A percentile compares a stretch with the other conserved stretches of the same genome.
phyloP scores from a whole-genome alignment of 345 rosid genomes.

The Brassica cretica region DNA sequence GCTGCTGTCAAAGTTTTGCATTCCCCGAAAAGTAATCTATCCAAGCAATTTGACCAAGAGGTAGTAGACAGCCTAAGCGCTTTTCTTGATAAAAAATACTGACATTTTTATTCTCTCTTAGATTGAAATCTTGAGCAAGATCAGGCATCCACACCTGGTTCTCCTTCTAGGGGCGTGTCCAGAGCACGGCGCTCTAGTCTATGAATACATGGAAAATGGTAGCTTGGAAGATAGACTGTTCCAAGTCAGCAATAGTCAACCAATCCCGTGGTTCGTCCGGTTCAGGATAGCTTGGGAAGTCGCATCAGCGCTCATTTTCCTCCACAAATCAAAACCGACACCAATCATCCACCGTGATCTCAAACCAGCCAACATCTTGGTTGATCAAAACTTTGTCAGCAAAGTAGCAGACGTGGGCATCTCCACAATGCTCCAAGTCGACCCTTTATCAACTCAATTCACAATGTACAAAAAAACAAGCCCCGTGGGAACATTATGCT shows the following conservation, averaged over 20 bases:
- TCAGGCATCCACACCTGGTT: slow-evolving; percentile 84
- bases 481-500: slow-evolving; percentile 79
- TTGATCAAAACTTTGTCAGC: slow-evolving; percentile 75
- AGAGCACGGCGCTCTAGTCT: slow-evolving; percentile 68
- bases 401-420: slow-evolving; percentile 95
- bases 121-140: slow-evolving; percentile 81
- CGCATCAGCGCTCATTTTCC: slow-evolving; percentile 77
- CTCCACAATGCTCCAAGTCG: slow-evolving; percentile 55
- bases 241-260: slow-evolving; percentile 44
- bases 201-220: slow-evolving; percentile 88
- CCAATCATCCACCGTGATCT: slow-evolving; percentile 86
- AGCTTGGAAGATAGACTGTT: slow-evolving; percentile 73
- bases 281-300: slow-evolving; percentile 86
- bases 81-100: background rate
- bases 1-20: slow-evolving; percentile 45
- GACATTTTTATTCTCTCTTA: slow-evolving; percentile 35
- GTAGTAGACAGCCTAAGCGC: slow-evolving; percentile 2
- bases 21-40: slow-evolving; percentile 31
- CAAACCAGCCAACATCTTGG: slow-evolving; percentile 86
- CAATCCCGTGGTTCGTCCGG: slow-evolving; percentile 83
- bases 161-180: slow-evolving; percentile 91
- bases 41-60: slow-evolving; percentile 44
- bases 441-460: slow-evolving; percentile 34
- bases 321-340: slow-evolving; percentile 73
- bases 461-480: slow-evolving; percentile 54